Evolutionary conservation across 352 stramenopile species (phyloP).

Genomic region (Globisporangium sylvaticum): DNA sequence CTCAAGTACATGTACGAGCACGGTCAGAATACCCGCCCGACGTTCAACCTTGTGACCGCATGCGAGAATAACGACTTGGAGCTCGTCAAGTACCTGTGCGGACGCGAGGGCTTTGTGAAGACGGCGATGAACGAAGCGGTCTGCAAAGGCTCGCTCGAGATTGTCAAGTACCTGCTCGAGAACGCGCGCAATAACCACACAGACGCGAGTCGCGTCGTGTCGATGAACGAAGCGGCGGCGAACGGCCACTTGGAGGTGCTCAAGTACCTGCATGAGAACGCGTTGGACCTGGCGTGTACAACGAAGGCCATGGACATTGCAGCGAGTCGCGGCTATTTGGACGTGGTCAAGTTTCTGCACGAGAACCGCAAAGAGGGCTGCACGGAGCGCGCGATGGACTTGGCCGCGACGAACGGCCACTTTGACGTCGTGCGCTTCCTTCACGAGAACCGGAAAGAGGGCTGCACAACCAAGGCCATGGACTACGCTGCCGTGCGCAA

Average conservation of each 20-base stretch:
- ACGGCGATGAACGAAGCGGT: conserved; percentile 47
- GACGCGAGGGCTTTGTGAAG: conserved; percentile 53
- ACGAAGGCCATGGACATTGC: conserved; percentile 31
- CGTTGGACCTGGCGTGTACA: conserved; percentile 21
- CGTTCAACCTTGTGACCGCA: conserved; percentile 43
- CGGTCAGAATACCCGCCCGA: conserved; percentile 27
- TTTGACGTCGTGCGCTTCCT: conserved; percentile 29
- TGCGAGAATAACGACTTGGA: conserved; percentile 39
- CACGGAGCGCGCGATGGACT: conserved; percentile 26
- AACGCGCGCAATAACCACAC: conserved; percentile 37
- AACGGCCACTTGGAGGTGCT: conserved; percentile 33
- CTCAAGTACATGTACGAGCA: conserved; percentile 59
- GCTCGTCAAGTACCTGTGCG: conserved; percentile 44
- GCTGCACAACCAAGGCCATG: conserved; percentile 54
- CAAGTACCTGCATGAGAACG: conserved; percentile 30
- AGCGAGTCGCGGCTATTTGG: conserved; percentile 22
- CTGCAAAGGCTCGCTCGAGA: conserved; percentile 33
- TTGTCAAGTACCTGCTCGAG: conserved; percentile 49
- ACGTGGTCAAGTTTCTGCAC: conserved; percentile 34
- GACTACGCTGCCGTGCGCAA: conserved; percentile 41
- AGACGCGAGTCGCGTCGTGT: conserved; percentile 38
- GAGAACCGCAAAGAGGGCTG: conserved; percentile 32
- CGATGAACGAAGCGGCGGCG: conserved; percentile 36
- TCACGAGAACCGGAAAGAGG: conserved; percentile 27
- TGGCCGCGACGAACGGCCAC: conserved; percentile 25